These are phyloP conservation scores for Penicillium glabrum DNA, from an alignment of 2,329 filamentous ascomycete genomes.

Conservation along the genomic window DNA sequence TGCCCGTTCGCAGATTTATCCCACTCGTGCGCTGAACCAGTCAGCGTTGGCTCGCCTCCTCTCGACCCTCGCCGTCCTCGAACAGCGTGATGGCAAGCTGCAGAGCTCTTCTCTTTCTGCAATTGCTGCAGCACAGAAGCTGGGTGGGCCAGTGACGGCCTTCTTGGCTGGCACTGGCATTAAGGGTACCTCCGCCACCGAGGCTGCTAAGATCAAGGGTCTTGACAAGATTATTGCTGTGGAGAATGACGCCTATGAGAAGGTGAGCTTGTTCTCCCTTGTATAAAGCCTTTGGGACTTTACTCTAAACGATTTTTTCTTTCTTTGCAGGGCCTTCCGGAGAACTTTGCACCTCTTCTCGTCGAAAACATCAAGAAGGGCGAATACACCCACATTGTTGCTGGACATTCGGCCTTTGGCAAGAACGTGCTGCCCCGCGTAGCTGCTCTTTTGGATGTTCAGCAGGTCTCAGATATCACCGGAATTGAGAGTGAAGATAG, in stretches of 20 bases:
- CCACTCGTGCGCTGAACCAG: conserved; percentile 40
- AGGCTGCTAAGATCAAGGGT: conserved; percentile 85
- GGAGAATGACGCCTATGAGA: conserved; percentile 88
- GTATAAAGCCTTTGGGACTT: neutral
- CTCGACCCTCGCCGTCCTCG: conserved; percentile 86
- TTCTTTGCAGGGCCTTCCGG: conserved; percentile 69
- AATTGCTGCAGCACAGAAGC: conserved; percentile 79
- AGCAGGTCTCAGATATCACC: conserved; percentile 92
- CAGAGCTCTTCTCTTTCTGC: conserved; percentile 79
- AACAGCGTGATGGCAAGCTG: conserved; percentile 88
- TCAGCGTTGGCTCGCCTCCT: conserved; percentile 68
- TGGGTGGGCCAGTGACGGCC: conserved; percentile 81
- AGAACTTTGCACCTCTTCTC: conserved; percentile 90
- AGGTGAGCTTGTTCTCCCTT: conserved; percentile 54
- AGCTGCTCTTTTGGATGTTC: conserved; percentile 84
- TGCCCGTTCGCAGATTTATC: conserved; percentile 47
- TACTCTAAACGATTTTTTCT: neutral
- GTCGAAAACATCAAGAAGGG: conserved; percentile 97
- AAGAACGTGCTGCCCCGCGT: conserved; percentile 93
- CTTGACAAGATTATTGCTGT: conserved; percentile 89
- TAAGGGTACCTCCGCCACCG: conserved; percentile 69
- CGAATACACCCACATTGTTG: conserved; percentile 87
- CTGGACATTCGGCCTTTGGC: conserved; percentile 90
- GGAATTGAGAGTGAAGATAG: conserved; percentile 83
- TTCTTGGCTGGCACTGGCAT: conserved; percentile 82